phyloP scores from a whole-genome alignment of 129 eudicot species.

The carrot (Daucus carota) region DH1_v3.0 NC_030383.2:60463501-60464000 shows the following conservation, averaged over 20 bases:
- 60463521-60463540: not conserved
- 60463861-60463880: constrained; percentile 15
- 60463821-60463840: constrained; percentile 26
- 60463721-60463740: constrained; percentile 61
- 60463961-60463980: constrained; percentile 57
- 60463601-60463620: constrained; percentile 31
- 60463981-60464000: constrained; percentile 64
- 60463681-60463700: constrained; percentile 38
- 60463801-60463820: constrained; percentile 39
- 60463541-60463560: constrained; percentile 25
- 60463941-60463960: constrained; percentile 37
- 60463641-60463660: constrained; percentile 43
- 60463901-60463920: constrained; percentile 28
- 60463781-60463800: constrained; percentile 41
- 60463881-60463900: constrained; percentile 21
- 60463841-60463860: constrained; percentile 28
- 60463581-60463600: constrained; percentile 20
- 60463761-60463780: constrained; percentile 33
- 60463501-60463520: constrained; percentile 26
- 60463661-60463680: constrained; percentile 50
- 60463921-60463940: constrained; percentile 53
- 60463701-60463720: constrained; percentile 80
- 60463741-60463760: constrained; percentile 33
- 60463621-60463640: constrained; percentile 30
- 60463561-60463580: constrained; percentile 36